These are phyloP conservation scores for Urochloa ruziziensis DNA, from an alignment of 176 grass and related monocot species.

Conservation along the genomic window DNA sequence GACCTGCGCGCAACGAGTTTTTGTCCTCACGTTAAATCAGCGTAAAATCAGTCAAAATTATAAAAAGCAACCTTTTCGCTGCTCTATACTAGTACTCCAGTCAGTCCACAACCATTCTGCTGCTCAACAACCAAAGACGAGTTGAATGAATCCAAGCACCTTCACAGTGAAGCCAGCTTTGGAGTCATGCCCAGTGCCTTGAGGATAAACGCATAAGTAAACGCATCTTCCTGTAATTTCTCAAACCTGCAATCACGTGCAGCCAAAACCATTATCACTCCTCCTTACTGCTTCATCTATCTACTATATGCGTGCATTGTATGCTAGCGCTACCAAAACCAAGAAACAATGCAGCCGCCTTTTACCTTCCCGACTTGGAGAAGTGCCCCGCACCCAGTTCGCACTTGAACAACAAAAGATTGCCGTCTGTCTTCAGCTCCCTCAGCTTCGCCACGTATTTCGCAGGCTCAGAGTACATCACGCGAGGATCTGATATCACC, in stretches of 20 bases:
- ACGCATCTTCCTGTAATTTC: conserved; percentile 79
- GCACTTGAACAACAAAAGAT: conserved; percentile 77
- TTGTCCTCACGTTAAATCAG: too few relatives aligned
- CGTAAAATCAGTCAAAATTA: too few relatives aligned
- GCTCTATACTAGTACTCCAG: too few relatives aligned
- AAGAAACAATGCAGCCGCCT: neutral
- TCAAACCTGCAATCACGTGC: conserved; percentile 59
- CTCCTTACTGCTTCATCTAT: neutral
- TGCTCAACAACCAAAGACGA: too few relatives aligned
- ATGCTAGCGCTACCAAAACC: neutral
- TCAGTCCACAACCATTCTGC: too few relatives aligned
- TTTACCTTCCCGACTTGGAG: conserved; percentile 83
- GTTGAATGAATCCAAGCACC: too few relatives aligned
- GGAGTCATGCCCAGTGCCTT: conserved; percentile 64
- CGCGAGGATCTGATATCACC: conserved; percentile 54
- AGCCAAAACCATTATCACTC: neutral
- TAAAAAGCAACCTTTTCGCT: too few relatives aligned
- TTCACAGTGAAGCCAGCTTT: conserved; percentile 17
- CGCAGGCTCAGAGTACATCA: conserved; percentile 83
- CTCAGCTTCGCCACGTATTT: conserved; percentile 81
- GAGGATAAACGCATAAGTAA: conserved; percentile 78
- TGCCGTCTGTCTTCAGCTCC: conserved; percentile 72
- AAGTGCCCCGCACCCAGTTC: conserved; percentile 78
- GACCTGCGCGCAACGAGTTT: too few relatives aligned
- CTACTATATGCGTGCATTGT: neutral